These are phyloP conservation scores for Pseudogymnoascus sp. DNA, from an alignment of 2,329 filamentous ascomycete genomes.

Conservation along the genomic window DNA sequence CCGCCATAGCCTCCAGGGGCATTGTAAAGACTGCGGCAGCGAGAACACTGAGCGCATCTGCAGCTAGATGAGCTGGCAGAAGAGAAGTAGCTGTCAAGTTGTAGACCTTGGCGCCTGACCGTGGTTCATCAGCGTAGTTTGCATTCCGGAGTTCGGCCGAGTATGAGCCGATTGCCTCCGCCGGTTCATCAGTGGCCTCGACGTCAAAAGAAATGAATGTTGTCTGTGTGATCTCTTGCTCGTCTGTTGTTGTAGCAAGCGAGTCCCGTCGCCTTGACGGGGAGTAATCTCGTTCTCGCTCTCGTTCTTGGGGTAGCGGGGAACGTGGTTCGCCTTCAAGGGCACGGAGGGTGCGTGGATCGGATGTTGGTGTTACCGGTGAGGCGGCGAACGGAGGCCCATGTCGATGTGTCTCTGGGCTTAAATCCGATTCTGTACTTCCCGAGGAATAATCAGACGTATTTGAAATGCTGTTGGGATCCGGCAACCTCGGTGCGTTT, in stretches of 20 bases:
- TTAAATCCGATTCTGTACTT: neutral
- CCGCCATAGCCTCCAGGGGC: slow-evolving; percentile 26
- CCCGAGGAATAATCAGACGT: neutral
- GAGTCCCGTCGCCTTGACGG: slow-evolving; percentile 15
- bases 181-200: slow-evolving; percentile 20
- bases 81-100: slow-evolving; percentile 27
- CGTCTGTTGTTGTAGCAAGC: slow-evolving; percentile 24
- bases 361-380: slow-evolving; percentile 9
- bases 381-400: neutral
- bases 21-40: slow-evolving; percentile 21
- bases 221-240: slow-evolving; percentile 24
- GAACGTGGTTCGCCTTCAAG: slow-evolving; percentile 20
- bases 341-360: slow-evolving; percentile 23
- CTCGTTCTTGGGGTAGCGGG: slow-evolving; percentile 14
- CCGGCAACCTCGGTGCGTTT: neutral
- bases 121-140: slow-evolving; percentile 19
- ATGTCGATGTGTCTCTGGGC: neutral
- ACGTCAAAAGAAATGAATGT: slow-evolving; percentile 29
- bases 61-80: slow-evolving; percentile 26
- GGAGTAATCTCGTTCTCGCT: slow-evolving; percentile 11
- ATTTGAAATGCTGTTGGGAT: neutral
- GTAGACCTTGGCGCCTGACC: slow-evolving; percentile 17
- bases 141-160: slow-evolving; percentile 29
- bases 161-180: slow-evolving; percentile 19
- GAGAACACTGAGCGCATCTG: slow-evolving; percentile 25